A percentile compares a stretch with the other conserved stretches of the same genome.
Evolutionary conservation across 2,329 filamentous ascomycete species (phyloP).

Genomic region (Catunica adiposa): DNA sequence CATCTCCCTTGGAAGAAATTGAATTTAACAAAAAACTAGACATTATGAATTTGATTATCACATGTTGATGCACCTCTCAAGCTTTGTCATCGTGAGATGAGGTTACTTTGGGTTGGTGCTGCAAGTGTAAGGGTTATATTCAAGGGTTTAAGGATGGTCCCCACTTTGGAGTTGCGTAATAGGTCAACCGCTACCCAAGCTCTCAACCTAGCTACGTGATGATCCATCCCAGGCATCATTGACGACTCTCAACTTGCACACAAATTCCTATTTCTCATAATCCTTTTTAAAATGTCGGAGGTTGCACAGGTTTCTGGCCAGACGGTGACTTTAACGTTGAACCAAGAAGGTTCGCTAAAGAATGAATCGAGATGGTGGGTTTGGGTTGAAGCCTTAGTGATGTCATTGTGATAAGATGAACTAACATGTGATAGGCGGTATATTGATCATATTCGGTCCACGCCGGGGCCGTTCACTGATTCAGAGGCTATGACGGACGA

Average conservation of each 20-base stretch:
- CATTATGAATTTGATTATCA: conserved; percentile 25
- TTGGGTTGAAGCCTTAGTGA: neutral
- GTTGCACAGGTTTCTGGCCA: neutral
- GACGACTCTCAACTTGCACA: neutral
- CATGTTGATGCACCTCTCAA: neutral
- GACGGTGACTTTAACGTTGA: conserved; percentile 11
- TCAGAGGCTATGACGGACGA: conserved; percentile 37
- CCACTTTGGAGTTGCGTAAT: neutral
- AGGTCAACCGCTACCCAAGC: neutral
- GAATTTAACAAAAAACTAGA: conserved; percentile 36
- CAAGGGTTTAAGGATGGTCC: neutral
- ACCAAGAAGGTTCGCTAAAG: neutral
- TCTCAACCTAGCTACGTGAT: neutral
- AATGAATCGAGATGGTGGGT: conserved; percentile 14
- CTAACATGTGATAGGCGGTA: conserved; percentile 45
- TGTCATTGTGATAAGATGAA: neutral
- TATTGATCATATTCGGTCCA: conserved; percentile 63
- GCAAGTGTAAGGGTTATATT: no score
- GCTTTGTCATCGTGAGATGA: no score
- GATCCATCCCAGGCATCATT: no score
- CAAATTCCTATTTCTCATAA: neutral
- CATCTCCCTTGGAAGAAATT: conserved; percentile 35
- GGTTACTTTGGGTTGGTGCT: no score
- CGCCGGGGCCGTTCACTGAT: conserved; percentile 67
- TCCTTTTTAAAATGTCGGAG: neutral